These are phyloP conservation scores for Fusarium tuaranense DNA, from an alignment of 2,329 filamentous ascomycete species.

Conservation along the genomic window DNA sequence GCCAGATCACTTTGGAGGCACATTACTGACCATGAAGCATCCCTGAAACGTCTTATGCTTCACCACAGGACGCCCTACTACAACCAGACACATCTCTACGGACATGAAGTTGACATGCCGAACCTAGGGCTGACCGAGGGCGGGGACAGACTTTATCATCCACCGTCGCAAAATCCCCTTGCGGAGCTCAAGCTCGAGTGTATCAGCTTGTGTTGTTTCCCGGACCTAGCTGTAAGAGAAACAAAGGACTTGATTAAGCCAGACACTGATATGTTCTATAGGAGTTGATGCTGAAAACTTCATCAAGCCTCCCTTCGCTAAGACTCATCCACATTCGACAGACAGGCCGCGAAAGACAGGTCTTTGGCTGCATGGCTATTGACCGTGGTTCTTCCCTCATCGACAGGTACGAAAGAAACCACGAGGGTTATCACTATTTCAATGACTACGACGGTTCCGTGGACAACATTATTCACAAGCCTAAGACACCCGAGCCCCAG, in stretches of 20 bases:
- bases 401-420: background rate
- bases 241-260: accelerated
- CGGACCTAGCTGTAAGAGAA: background rate
- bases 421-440: background rate
- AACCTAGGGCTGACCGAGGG: background rate
- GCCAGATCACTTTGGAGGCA: background rate
- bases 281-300: background rate
- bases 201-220: background rate
- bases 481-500: too few species aligned
- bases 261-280: accelerated
- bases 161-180: background rate
- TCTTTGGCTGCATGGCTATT: background rate
- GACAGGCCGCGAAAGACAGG: background rate
- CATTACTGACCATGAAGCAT: background rate
- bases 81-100: background rate
- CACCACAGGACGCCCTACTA: background rate
- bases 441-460: too few species aligned
- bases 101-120: background rate
- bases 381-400: background rate
- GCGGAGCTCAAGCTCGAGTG: background rate
- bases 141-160: background rate
- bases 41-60: background rate
- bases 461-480: too few species aligned
- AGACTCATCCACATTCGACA: background rate
- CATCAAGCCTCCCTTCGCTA: background rate